Evolutionary conservation across 2,329 filamentous ascomycete genomes (phyloP).

Genomic region (Aspergillus piperis): DNA sequence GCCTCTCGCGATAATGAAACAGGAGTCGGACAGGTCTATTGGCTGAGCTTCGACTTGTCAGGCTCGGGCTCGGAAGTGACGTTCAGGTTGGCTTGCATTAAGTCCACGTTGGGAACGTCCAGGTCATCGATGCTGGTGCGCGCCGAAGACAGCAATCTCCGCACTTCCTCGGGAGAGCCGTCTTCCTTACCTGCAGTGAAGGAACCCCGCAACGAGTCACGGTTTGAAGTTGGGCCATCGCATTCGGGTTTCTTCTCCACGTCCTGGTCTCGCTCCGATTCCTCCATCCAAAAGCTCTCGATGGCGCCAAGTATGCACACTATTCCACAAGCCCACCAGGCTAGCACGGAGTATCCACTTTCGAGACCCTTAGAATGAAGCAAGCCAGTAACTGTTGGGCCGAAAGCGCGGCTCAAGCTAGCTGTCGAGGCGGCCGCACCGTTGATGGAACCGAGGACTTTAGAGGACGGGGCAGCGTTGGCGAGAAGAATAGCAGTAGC

Average conservation of each 20-base stretch:
- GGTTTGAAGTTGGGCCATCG: constrained; percentile 32
- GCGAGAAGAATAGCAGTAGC: constrained; percentile 85
- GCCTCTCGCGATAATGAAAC: neutral
- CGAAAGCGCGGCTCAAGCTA: constrained; percentile 82
- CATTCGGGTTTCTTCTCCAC: constrained; percentile 44
- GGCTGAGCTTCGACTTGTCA: constrained; percentile 6
- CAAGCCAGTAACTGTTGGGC: constrained; percentile 82
- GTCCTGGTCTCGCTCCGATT: constrained; percentile 51
- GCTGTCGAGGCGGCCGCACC: constrained; percentile 89
- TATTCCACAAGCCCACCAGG: constrained; percentile 87
- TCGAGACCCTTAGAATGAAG: constrained; percentile 79
- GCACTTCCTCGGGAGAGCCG: constrained; percentile 34
- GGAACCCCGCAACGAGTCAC: constrained; percentile 26
- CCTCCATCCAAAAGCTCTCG: constrained; percentile 73
- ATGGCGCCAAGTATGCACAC: constrained; percentile 74
- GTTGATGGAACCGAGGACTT: constrained; percentile 88
- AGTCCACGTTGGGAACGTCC: constrained; percentile 30
- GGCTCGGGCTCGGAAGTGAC: constrained; percentile 13
- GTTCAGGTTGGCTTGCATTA: constrained; percentile 20
- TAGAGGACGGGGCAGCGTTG: constrained; percentile 80
- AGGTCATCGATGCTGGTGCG: constrained; percentile 40
- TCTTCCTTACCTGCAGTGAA: constrained; percentile 25
- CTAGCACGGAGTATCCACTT: constrained; percentile 79
- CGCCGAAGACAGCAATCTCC: constrained; percentile 37
- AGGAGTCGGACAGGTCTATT: constrained; percentile 6